Evolutionary conservation across 139 green algal species (phyloP).

Genomic region (Haematococcus lacustris): DNA sequence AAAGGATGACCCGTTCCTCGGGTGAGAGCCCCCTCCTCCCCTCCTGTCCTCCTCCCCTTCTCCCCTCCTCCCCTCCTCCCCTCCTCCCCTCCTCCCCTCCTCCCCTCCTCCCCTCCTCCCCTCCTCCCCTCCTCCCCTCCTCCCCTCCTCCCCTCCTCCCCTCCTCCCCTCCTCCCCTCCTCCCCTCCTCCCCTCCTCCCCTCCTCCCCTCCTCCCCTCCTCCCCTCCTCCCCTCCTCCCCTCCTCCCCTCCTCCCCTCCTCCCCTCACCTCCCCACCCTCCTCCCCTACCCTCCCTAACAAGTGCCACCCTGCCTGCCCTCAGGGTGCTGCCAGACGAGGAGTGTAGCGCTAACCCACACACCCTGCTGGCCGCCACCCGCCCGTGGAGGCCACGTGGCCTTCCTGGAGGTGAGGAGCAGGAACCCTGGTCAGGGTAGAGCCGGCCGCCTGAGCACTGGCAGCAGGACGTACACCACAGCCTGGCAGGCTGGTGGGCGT

Average conservation of each 20-base stretch:
- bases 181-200: too few species aligned
- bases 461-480: too few species aligned
- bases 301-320: background rate
- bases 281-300: background rate
- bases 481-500: too few species aligned
- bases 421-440: background rate
- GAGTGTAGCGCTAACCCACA: constrained; percentile 30
- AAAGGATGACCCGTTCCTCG: constrained; percentile 56
- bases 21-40: constrained; percentile 18
- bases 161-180: too few species aligned
- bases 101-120: too few species aligned
- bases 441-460: background rate
- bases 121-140: too few species aligned
- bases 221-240: too few species aligned
- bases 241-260: too few species aligned
- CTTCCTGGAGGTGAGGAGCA: constrained; percentile 26
- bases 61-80: background rate
- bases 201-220: too few species aligned
- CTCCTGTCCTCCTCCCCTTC: background rate
- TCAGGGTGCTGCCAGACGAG: constrained; percentile 25
- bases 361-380: constrained; percentile 32
- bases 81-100: too few species aligned
- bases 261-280: too few species aligned
- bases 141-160: too few species aligned
- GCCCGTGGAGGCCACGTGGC: constrained; percentile 35